Percentiles rank a stretch among this genome's conserved stretches.
Evolutionary conservation across 305 asterid genomes (phyloP).

Genomic region (Rubia occidens): DNA sequence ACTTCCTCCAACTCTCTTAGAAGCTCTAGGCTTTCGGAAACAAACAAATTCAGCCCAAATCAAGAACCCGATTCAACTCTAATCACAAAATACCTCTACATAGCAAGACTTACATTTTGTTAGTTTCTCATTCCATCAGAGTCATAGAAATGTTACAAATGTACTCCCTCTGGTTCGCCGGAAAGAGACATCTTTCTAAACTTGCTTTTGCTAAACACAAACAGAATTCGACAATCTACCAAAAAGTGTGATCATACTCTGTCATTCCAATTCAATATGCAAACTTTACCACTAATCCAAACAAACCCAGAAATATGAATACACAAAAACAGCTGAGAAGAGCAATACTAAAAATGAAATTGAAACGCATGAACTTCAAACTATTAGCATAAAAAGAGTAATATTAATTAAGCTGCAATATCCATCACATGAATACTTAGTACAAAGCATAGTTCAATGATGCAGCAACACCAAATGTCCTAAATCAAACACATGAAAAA

Average conservation of each 20-base stretch:
- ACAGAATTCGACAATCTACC: too few species aligned
- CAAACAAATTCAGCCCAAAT: neutral
- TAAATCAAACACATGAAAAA: too few species aligned
- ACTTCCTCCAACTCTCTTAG: neutral
- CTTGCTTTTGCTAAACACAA: neutral
- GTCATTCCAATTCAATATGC: neutral
- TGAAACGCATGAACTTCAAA: too few species aligned
- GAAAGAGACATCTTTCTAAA: neutral
- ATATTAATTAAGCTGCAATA: too few species aligned
- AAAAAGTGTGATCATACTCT: too few species aligned
- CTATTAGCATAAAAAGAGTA: too few species aligned
- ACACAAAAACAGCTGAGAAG: neutral
- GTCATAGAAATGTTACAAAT: neutral
- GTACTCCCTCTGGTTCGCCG: neutral
- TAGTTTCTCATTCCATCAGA: neutral
- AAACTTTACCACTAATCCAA: neutral
- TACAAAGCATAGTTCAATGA: too few species aligned
- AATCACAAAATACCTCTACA: neutral
- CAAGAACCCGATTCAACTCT: neutral
- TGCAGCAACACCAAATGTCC: too few species aligned
- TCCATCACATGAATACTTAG: too few species aligned
- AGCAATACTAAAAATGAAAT: neutral
- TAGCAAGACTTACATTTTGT: neutral
- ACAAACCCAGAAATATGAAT: neutral
- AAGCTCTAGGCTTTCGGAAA: neutral